Conservation (phyloP, 1,139 yeast genomes). For the Yamadazyma oceani region DNA sequence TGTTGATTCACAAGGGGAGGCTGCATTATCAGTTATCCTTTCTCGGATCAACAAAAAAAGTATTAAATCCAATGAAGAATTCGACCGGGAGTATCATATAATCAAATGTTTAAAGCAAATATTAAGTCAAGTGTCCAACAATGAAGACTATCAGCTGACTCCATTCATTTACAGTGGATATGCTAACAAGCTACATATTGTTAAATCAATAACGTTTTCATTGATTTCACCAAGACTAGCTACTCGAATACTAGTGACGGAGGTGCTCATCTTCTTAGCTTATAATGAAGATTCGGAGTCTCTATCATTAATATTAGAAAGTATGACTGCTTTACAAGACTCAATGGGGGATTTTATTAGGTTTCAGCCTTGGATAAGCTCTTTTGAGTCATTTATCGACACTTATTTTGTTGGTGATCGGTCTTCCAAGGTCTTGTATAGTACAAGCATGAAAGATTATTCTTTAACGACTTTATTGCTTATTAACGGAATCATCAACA, state of each 20-base stretch:
- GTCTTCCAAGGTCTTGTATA: constrained; percentile 19
- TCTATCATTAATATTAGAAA: constrained; percentile 30
- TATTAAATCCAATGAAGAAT: constrained; percentile 47
- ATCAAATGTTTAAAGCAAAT: constrained; percentile 40
- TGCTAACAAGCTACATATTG: constrained; percentile 30
- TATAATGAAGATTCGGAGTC: constrained; percentile 27
- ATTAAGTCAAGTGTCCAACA: constrained; percentile 19
- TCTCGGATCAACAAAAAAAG: constrained; percentile 42
- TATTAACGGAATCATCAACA: constrained; percentile 41
- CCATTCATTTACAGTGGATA: constrained; percentile 14
- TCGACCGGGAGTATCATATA: constrained; percentile 41
- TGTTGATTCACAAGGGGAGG: constrained; percentile 43
- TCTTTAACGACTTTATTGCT: constrained; percentile 46
- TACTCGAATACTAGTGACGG: constrained; percentile 44
- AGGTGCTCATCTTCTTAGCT: constrained; percentile 39
- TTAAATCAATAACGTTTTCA: constrained; percentile 38
- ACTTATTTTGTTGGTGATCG: constrained; percentile 25
- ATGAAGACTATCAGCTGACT: constrained; percentile 18
- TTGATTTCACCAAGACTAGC: constrained; percentile 42
- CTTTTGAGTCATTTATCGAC: constrained; percentile 38
- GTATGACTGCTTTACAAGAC: constrained; percentile 37
- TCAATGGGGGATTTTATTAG: constrained; percentile 34
- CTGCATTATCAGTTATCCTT: constrained; percentile 43
- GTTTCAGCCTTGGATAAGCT: constrained; percentile 44
- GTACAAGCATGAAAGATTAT: constrained; percentile 34